phyloP scores from a whole-genome alignment of 2,329 filamentous ascomycete species.

The Didymella arachidicola region DNA sequence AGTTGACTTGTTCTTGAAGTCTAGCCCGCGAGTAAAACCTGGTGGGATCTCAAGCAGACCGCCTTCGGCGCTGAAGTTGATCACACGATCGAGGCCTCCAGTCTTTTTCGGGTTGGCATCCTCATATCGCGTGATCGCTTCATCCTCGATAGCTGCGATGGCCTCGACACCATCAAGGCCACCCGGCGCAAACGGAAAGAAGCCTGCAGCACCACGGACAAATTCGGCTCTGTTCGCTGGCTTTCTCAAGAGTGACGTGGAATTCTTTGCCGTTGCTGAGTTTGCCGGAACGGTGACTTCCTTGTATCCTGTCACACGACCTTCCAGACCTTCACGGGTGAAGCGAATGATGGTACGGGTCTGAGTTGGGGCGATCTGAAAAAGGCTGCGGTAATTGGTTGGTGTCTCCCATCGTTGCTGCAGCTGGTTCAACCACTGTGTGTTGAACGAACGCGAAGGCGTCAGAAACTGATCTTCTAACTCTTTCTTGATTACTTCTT shows the following conservation, averaged over 20 bases:
- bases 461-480: constrained; percentile 81
- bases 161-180: constrained; percentile 88
- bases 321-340: constrained; percentile 87
- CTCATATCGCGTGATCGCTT: constrained; percentile 65
- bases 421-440: constrained; percentile 85
- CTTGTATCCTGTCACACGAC: constrained; percentile 89
- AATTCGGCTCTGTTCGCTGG: constrained; percentile 89
- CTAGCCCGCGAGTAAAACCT: constrained; percentile 79
- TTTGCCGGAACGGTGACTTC: constrained; percentile 91
- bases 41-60: constrained; percentile 83
- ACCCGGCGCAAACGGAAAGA: constrained; percentile 92
- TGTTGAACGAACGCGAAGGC: constrained; percentile 80
- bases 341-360: constrained; percentile 95
- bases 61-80: constrained; percentile 79
- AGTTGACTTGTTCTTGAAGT: constrained; percentile 68
- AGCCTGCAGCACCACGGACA: constrained; percentile 89
- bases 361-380: constrained; percentile 87
- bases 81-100: constrained; percentile 78
- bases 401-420: constrained; percentile 90
- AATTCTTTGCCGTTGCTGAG: constrained; percentile 93
- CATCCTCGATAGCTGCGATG: constrained; percentile 82
- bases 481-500: constrained; percentile 70
- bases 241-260: constrained; percentile 85
- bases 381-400: constrained; percentile 81
- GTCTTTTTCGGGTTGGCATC: constrained; percentile 51